Percentiles rank a stretch among this genome's conserved stretches.
phyloP scores from a whole-genome alignment of 495 filamentous ascomycete species.

The Amniculicola lignicola region DNA sequence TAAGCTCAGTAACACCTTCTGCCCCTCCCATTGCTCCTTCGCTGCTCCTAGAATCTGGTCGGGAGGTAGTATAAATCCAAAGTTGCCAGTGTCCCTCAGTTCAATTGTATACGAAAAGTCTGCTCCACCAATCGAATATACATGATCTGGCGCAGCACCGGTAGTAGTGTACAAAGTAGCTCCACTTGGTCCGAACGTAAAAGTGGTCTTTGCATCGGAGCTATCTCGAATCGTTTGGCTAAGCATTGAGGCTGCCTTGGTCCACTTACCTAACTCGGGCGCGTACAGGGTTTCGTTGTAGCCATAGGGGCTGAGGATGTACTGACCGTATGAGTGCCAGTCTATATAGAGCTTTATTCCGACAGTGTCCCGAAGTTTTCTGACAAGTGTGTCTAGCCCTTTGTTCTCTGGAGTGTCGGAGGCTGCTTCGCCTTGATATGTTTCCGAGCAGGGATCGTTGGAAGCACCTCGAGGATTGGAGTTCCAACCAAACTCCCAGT shows the following conservation, averaged over 20 bases:
- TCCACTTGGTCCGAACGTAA: slow-evolving; percentile 51
- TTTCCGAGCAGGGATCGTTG: slow-evolving; percentile 51
- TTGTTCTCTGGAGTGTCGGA: slow-evolving; percentile 51
- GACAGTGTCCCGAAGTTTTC: slow-evolving; percentile 36
- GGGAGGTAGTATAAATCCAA: slow-evolving; percentile 57
- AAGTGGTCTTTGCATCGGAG: slow-evolving; percentile 40
- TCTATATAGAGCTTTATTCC: slow-evolving; percentile 62
- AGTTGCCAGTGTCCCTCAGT: slow-evolving; percentile 47
- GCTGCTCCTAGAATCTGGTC: slow-evolving; percentile 51
- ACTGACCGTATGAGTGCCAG: slow-evolving; percentile 58
- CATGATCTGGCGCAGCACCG: slow-evolving; percentile 53
- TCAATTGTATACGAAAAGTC: slow-evolving; percentile 57
- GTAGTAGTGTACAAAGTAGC: slow-evolving; percentile 56
- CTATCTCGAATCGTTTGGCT: slow-evolving; percentile 15
- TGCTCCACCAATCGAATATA: slow-evolving; percentile 49
- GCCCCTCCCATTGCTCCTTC: slow-evolving; percentile 53
- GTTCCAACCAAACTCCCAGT: slow-evolving; percentile 56
- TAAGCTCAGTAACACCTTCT: slow-evolving; percentile 34
- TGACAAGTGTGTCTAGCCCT: slow-evolving; percentile 44
- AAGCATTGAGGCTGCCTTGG: background rate
- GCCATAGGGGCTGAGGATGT: slow-evolving; percentile 47
- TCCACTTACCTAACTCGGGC: slow-evolving; percentile 33
- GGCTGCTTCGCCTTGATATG: slow-evolving; percentile 49
- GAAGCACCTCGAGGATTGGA: slow-evolving; percentile 49
- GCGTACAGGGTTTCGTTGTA: slow-evolving; percentile 46